A percentile compares a stretch with the other conserved stretches of the same genome.
These are phyloP conservation scores for Colletotrichum higginsianum DNA, from an alignment of 2,329 filamentous ascomycete genomes.

Conservation along the genomic window DNA sequence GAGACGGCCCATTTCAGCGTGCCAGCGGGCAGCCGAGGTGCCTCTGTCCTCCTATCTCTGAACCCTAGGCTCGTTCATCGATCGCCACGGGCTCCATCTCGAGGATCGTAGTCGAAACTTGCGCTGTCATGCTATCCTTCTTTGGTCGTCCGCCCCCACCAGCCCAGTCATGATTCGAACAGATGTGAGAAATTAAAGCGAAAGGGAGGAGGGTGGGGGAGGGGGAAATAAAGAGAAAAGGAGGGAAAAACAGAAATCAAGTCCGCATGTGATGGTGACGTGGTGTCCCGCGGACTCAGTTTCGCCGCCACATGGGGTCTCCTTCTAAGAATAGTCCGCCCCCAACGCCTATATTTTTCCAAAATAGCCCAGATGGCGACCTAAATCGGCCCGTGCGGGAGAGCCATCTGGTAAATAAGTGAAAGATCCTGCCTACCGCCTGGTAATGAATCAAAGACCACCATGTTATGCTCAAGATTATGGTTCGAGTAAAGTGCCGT, in stretches of 20 bases:
- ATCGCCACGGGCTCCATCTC: slow-evolving; percentile 32
- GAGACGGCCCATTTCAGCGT: slow-evolving; percentile 7
- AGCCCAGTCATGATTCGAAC: slow-evolving; percentile 39
- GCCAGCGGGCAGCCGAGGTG: slow-evolving; percentile 12
- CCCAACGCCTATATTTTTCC: slow-evolving; percentile 40
- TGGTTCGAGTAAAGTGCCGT: slow-evolving; percentile 34
- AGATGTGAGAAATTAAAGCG: slow-evolving; percentile 36
- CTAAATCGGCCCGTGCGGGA: slow-evolving; percentile 13
- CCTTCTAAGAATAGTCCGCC: slow-evolving; percentile 40
- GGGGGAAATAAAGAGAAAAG: slow-evolving; percentile 23
- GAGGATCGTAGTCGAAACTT: slow-evolving; percentile 29
- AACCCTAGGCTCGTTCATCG: slow-evolving; percentile 20
- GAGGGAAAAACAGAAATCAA: slow-evolving; percentile 32
- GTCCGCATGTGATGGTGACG: slow-evolving; percentile 40
- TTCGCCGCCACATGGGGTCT: slow-evolving; percentile 39
- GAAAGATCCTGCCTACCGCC: slow-evolving; percentile 33
- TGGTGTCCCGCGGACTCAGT: slow-evolving; percentile 25
- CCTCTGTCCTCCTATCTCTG: slow-evolving; percentile 15
- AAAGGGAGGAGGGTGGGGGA: too few relatives aligned
- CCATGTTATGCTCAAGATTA: slow-evolving; percentile 41
- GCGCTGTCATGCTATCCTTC: slow-evolving; percentile 37
- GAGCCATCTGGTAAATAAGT: slow-evolving; percentile 7
- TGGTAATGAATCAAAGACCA: slow-evolving; percentile 35
- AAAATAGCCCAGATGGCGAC: slow-evolving; percentile 38
- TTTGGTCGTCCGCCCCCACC: slow-evolving; percentile 37